Base-by-base conservation (phyloP, 768 basidiomycete genomes). In the Suillus weaverae region DNA sequence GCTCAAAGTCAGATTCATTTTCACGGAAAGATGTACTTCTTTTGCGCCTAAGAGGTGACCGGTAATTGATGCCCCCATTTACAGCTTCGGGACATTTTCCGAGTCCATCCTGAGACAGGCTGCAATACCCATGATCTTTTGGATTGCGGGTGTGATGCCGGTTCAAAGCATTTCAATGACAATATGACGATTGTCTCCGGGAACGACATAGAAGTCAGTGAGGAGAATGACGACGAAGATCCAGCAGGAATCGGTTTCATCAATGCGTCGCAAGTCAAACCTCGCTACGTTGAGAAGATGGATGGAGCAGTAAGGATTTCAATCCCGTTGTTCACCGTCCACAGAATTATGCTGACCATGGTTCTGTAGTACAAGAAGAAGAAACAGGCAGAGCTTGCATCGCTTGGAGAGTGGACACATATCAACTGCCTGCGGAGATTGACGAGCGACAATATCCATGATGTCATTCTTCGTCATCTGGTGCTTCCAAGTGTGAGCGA, bases 51-150 rank as follows among this genome's bases (percentile, higher is more conserved):
- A 63, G 46, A 36, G 41, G 35, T 61, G 65, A 32, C 20, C 2
- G 1, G 10, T 32, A 20, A 14, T 46, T 61, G 36, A 59, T 65
- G 62, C 65, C 60, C 22, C 18, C 13, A 51, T 44, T 18, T 57
- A 26, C 72, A 99, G 92, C 85, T 99, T 50, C 89, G 89, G 43
- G 94, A 96, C 74, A 92, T 99, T 68, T 99, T 98, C 78, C 89
- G 88, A n/a, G 81, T 97, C 51, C 87, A 95, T 76, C 79, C 83
- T 0, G 80, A 88, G 62, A 95, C 94, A 0, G 78, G 82, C 9
- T 96, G 94, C 78, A 91, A 96, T 66, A 99, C 96, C 2, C 97
- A 99, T 70, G 97, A 98, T 68, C 83, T 98, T 20, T 81, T 98
- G 16, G 89, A 86, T 65, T 99, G 96, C 71, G 80, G 79, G 13